Evolutionary conservation across 305 asterid species (phyloP), one percentile per base, ranked within the genome.

Genomic region (Fraxinus ornus): DNA sequence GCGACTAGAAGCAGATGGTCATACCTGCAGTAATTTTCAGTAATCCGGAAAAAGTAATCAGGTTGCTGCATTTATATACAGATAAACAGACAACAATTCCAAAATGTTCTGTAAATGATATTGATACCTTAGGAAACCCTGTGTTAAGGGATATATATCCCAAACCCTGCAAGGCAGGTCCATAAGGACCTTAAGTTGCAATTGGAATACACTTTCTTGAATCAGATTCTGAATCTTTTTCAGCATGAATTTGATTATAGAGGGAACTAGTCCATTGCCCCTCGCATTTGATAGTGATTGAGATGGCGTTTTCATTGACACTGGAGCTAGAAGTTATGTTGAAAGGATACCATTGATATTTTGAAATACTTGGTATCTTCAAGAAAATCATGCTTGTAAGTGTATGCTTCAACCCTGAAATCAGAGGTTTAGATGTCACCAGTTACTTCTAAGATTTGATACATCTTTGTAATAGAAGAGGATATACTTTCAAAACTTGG

Each of bases 141-240:
- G 57, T n/a, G n/a, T n/a, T n/a, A n/a, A n/a, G n/a, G n/a, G n/a
- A n/a, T n/a, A n/a, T n/a, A n/a, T n/a, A n/a, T n/a, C n/a, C n/a
- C n/a, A n/a, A n/a, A n/a, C n/a, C n/a, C n/a, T n/a, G n/a, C n/a
- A 97, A 86, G 78, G 89, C 80, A 64, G 97, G 95, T 15, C 97
- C 95, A 36, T 94, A 94, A 37, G 97, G 98, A 77, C 97, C 97
- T 88, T 92, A 97, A 5, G 90, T 64, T n/a, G 90, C 89, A 30
- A 92, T 73, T 15, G 91, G 92, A 82, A 93, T 86, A 78, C 91
- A 85, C 77, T 64, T 62, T 49, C 77, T 83, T 75, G 79, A 90
- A 87, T 86, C 88, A 44, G 87, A 84, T 86, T 94, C 97, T 55
- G 89, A 77, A 82, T 94, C 93, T 76, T 76, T 28, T 52, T 86